phyloP scores from a whole-genome alignment of 2,329 filamentous ascomycete genomes.

The Cladophialophora psammophila region DNA sequence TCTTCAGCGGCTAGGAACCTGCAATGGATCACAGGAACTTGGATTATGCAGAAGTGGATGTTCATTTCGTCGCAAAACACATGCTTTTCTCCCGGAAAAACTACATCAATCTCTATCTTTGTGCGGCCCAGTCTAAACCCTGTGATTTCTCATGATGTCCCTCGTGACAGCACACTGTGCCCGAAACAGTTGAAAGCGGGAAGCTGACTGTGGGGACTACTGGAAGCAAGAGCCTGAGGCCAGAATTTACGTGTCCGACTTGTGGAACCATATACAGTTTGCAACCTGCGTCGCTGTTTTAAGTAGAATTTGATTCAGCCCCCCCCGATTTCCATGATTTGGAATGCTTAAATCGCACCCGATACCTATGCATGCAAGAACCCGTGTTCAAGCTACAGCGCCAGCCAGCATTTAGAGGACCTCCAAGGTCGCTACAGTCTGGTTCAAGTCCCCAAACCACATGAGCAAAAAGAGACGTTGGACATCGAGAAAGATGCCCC shows the following conservation, averaged over 20 bases:
- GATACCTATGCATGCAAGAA: background rate
- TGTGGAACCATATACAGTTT: no score
- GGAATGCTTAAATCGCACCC: no score
- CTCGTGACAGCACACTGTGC: background rate
- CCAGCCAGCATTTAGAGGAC: background rate
- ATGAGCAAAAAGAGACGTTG: no score
- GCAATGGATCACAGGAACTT: background rate
- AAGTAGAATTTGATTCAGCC: no score
- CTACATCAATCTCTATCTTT: background rate
- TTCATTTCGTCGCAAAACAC: background rate
- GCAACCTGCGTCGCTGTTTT: background rate
- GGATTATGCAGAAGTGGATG: background rate
- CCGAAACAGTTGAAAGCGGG: background rate
- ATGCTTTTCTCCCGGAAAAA: background rate
- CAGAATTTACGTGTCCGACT: background rate
- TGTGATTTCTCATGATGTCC: background rate
- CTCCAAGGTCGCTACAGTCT: no score
- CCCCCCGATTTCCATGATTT: no score
- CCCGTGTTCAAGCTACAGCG: background rate
- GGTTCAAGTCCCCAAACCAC: no score
- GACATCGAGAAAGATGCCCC: background rate
- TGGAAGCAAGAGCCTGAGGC: background rate
- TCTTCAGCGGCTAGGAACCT: background rate
- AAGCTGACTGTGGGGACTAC: background rate
- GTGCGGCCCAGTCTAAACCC: background rate